These are phyloP conservation scores for Cryptococcus hybrid DNA, from an alignment of 1,284 basidiomycete genomes.

Conservation along the genomic window DNA sequence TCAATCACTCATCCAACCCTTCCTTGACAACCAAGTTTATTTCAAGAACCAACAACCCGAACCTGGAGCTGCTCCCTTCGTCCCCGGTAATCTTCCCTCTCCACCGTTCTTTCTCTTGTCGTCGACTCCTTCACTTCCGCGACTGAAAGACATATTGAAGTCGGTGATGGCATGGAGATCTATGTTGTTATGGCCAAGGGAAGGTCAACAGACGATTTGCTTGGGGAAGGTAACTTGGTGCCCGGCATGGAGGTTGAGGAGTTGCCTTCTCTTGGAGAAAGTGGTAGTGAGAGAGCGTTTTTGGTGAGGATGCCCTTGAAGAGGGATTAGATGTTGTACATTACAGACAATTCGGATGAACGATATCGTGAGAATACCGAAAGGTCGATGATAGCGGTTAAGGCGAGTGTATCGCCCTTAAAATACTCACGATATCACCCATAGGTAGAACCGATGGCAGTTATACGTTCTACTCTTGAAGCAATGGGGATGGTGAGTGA, in stretches of 20 bases:
- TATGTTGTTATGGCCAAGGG: slow-evolving; percentile 76
- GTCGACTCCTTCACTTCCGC: slow-evolving; percentile 80
- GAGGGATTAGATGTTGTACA: slow-evolving; percentile 39
- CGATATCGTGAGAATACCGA: background rate
- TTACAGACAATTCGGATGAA: background rate
- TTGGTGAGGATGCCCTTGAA: slow-evolving; percentile 44
- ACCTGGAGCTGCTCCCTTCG: slow-evolving; percentile 57
- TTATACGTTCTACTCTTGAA: too few relatives aligned
- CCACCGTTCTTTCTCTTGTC: slow-evolving; percentile 76
- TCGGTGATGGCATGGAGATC: slow-evolving; percentile 90
- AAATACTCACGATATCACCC: too few relatives aligned
- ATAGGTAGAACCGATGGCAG: too few relatives aligned
- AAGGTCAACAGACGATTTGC: slow-evolving; percentile 62
- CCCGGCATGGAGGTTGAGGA: slow-evolving; percentile 58
- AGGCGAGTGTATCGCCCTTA: too few relatives aligned
- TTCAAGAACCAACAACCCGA: slow-evolving; percentile 83
- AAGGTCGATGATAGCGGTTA: too few relatives aligned
- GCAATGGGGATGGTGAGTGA: too few relatives aligned
- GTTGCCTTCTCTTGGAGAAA: slow-evolving; percentile 40
- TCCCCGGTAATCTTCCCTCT: slow-evolving; percentile 74
- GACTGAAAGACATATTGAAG: slow-evolving; percentile 95
- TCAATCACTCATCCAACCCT: slow-evolving; percentile 85
- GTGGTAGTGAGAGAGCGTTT: slow-evolving; percentile 45
- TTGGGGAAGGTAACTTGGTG: slow-evolving; percentile 54
- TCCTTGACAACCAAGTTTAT: slow-evolving; percentile 97